A percentile compares a stretch with the other conserved stretches of the same genome.
Evolutionary conservation across 495 filamentous ascomycete genomes (phyloP).

Genomic region (Penicillium tannophilum): DNA sequence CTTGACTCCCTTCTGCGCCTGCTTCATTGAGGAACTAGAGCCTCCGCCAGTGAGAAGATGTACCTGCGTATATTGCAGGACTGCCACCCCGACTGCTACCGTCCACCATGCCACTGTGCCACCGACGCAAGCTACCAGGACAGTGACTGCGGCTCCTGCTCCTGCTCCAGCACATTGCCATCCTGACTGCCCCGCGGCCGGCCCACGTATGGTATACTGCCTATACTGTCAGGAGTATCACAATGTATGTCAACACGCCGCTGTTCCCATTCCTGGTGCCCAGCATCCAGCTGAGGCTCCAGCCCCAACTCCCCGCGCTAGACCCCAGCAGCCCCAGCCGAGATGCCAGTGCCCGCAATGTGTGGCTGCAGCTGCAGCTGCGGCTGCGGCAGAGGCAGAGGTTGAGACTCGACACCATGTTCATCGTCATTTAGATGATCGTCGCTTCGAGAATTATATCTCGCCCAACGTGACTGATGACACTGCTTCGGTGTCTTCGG

Average conservation of each 20-base stretch:
- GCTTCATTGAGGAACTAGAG: conserved; percentile 2
- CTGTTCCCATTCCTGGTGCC: neutral
- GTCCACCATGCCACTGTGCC: neutral
- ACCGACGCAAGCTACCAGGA: neutral
- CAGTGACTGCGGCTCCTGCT: neutral
- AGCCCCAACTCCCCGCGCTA: neutral
- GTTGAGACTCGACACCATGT: neutral
- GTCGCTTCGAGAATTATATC: neutral
- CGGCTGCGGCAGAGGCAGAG: neutral
- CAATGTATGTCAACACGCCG: neutral
- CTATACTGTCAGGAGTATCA: conserved; percentile 1
- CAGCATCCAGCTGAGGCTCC: neutral
- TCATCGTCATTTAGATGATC: conserved; percentile 5
- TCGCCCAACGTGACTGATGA: conserved; percentile 8
- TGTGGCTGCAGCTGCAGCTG: neutral
- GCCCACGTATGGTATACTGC: neutral
- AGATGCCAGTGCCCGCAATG: neutral
- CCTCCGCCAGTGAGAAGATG: neutral
- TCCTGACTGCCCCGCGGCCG: neutral
- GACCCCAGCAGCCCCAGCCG: neutral
- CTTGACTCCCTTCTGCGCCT: neutral
- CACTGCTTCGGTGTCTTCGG: conserved; percentile 10
- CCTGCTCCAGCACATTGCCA: neutral
- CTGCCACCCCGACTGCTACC: neutral
- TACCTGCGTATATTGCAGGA: neutral